Evolutionary conservation across 805 yeast species (phyloP), one percentile per base, ranked within the genome.

Genomic region (Suhomyces pyralidae): DNA sequence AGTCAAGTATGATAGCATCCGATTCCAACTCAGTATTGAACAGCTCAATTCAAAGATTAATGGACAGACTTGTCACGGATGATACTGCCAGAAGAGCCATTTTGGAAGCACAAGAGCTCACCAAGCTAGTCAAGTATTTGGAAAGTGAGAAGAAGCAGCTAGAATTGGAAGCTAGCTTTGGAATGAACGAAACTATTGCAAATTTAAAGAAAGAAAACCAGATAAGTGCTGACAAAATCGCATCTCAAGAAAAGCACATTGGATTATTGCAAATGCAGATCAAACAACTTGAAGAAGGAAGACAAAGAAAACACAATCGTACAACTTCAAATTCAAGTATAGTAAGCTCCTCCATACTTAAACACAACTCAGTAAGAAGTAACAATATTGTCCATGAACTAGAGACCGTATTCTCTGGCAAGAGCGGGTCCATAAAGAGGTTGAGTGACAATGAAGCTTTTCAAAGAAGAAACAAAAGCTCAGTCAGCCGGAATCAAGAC

Each of bases 51-150:
- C 76, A 71, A 45, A 60, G 70, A 34, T 56, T 71, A 19, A 64
- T 71, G 63, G 74, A 72, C 50, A 59, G 71, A 34, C 51, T 70
- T 51, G 60, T 62, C 7, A 63, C 74, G 3, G 76, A 71, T 48
- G 73, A 71, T 30, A 69, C 67, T 3, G 73, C 74, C 4, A 58
- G 67, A 51, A 58, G 69, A 50, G 74, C 76, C 2, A 62, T 71
- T 6, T 55, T 69, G 49, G 75, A 71, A 48, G 56, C 69, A 0
- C 60, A 62, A 9, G 65, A 60, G 28, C 57, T 73, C 46, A 51
- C 57, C 10, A 59, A 62, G 32, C 56, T 57, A 12, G 49, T 72
- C 20, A 58, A 62, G 17, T 40, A 19, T 9, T 51, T 70, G 25
- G 65, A 63, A 50, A 54, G 50, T 7, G 67, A 63, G 30, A 62